Evolutionary conservation across 352 stramenopile species (phyloP).

Genomic region (Phytophthora colocasiae): DNA sequence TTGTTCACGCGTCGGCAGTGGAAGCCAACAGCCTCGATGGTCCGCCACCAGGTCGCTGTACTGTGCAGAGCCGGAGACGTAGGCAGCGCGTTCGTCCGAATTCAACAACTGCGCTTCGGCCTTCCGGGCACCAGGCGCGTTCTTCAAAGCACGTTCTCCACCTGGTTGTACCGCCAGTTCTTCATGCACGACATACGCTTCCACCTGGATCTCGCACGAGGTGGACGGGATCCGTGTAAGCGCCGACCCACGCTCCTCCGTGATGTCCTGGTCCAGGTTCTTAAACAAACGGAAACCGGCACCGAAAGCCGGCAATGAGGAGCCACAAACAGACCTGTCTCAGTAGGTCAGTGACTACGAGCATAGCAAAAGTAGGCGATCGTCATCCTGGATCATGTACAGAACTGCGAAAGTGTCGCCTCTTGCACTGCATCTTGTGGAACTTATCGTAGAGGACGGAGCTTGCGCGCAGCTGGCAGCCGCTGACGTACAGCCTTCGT

Average conservation of each 20-base stretch:
- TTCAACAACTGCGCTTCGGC: conserved; percentile 77
- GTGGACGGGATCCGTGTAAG: conserved; percentile 76
- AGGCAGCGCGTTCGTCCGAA: conserved; percentile 79
- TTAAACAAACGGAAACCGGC: conserved; percentile 78
- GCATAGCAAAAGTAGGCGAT: conserved; percentile 86
- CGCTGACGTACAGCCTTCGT: conserved; percentile 59
- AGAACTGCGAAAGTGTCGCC: conserved; percentile 56
- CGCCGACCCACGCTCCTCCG: conserved; percentile 73
- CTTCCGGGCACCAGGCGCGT: conserved; percentile 69
- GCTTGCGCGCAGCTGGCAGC: conserved; percentile 48
- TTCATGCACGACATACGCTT: conserved; percentile 96
- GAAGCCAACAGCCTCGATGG: conserved; percentile 78
- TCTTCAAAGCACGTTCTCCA: conserved; percentile 82
- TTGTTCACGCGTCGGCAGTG: conserved; percentile 57
- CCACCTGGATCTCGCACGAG: conserved; percentile 76
- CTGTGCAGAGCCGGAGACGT: conserved; percentile 69
- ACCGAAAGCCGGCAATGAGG: conserved; percentile 74
- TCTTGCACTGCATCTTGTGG: conserved; percentile 77
- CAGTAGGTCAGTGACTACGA: conserved; percentile 87
- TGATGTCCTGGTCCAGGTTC: conserved; percentile 73
- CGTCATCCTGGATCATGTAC: conserved; percentile 87
- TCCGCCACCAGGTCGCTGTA: conserved; percentile 60
- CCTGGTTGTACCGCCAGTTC: conserved; percentile 95
- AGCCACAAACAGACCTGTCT: conserved; percentile 79
- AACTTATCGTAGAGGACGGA: conserved; percentile 50